phyloP scores from a whole-genome alignment of 495 filamentous ascomycete genomes.

The Diplogelasinospora grovesii region DNA sequence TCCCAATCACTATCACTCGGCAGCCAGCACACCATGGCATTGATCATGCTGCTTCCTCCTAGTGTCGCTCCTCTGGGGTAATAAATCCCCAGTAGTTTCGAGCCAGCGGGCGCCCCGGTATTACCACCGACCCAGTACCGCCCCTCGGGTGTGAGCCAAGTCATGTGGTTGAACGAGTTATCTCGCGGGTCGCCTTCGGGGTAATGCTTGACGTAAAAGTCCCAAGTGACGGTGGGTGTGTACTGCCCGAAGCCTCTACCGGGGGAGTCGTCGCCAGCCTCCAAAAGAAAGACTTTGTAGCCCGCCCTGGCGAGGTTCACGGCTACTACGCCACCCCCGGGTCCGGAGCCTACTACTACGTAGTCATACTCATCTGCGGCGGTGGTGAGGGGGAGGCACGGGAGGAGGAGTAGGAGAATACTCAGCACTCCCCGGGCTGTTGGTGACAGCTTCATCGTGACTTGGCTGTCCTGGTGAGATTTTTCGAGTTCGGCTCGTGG shows the following conservation, averaged over 20 bases:
- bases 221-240: conserved; percentile 31
- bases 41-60: conserved; percentile 31
- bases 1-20: conserved; percentile 32
- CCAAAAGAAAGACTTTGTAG: conserved; percentile 49
- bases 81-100: conserved; percentile 27
- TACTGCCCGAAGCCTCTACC: conserved; percentile 21
- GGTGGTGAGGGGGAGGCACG: not conserved
- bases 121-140: conserved; percentile 30
- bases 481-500: not conserved
- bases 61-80: conserved; percentile 31
- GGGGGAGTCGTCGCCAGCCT: conserved; percentile 48
- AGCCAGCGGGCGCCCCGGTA: conserved; percentile 23
- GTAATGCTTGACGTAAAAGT: conserved; percentile 33
- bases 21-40: conserved; percentile 30
- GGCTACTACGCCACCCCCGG: conserved; percentile 53
- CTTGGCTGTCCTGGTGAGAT: not conserved
- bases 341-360: conserved; percentile 37
- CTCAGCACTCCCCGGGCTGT: not conserved
- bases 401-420: conserved; percentile 5
- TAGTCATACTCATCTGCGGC: conserved; percentile 24
- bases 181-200: conserved; percentile 24
- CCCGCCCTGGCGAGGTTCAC: conserved; percentile 51
- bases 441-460: conserved; percentile 7
- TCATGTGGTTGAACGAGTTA: conserved; percentile 29
- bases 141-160: conserved; percentile 27